phyloP scores from a whole-genome alignment of 1,284 basidiomycete species.

The Trichosporon ovoides region DNA sequence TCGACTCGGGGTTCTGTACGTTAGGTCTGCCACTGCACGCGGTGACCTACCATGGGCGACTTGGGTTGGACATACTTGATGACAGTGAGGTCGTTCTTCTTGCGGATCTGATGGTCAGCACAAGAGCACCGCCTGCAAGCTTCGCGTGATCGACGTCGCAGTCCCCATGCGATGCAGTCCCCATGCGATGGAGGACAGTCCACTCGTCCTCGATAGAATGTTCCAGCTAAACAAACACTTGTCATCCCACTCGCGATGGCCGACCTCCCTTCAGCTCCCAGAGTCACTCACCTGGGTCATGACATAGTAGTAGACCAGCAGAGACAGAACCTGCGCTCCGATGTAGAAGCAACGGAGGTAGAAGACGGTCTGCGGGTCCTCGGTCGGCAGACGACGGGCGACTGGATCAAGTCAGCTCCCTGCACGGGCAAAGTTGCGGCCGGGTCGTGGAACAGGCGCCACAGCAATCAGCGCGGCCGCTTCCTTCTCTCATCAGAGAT shows the following conservation, averaged over 20 bases:
- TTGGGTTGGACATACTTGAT: slow-evolving; percentile 26
- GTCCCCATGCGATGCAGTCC: no score
- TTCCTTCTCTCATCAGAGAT: no score
- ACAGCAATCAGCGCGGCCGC: no score
- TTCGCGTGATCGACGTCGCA: no score
- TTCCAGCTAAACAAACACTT: neutral
- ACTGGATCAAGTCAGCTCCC: slow-evolving; percentile 11
- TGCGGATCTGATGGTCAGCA: slow-evolving; percentile 10
- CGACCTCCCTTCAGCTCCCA: no score
- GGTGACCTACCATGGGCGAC: slow-evolving; percentile 19
- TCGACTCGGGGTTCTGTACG: slow-evolving; percentile 20
- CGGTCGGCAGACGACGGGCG: slow-evolving; percentile 21
- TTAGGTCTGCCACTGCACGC: neutral
- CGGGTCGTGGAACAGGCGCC: no score
- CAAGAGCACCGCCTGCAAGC: neutral
- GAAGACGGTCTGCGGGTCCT: slow-evolving; percentile 18
- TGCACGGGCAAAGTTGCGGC: neutral
- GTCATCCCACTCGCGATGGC: no score
- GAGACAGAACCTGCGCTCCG: slow-evolving; percentile 17
- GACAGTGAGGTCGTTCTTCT: slow-evolving; percentile 24
- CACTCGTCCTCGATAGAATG: neutral
- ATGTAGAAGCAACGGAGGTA: slow-evolving; percentile 21
- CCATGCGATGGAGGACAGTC: neutral
- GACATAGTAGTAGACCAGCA: slow-evolving; percentile 21
- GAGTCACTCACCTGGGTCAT: slow-evolving; percentile 14